phyloP scores from a whole-genome alignment of 129 eudicot genomes.

The Oenanthe sinensis region DNA sequence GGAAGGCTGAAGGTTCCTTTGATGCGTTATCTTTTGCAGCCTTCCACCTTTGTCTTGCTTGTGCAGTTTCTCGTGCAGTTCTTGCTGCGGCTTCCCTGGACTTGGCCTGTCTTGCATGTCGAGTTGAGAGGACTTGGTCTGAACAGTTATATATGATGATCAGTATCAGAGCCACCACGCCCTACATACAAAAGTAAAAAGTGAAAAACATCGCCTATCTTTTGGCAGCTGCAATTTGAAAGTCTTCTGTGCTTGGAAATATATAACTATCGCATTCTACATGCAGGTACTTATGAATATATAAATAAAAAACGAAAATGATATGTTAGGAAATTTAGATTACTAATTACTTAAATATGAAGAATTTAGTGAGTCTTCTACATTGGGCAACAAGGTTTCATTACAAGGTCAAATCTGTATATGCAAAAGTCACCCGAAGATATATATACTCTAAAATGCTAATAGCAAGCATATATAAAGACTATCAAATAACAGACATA shows the following conservation, averaged over 20 bases:
- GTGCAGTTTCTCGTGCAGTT: constrained; percentile 76
- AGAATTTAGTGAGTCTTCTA: neutral
- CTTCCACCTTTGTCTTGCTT: constrained; percentile 79
- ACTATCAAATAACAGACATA: neutral
- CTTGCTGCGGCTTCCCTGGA: constrained; percentile 88
- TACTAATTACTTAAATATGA: neutral
- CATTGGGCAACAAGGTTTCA: neutral
- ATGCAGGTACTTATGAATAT: neutral
- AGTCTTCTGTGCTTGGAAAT: neutral
- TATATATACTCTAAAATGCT: neutral
- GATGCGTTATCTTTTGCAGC: constrained; percentile 57
- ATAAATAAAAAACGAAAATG: too few relatives aligned
- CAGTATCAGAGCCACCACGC: constrained; percentile 52
- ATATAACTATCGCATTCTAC: neutral
- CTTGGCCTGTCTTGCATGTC: constrained; percentile 64
- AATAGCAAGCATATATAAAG: neutral
- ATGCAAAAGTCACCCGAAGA: neutral
- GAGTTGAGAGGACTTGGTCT: constrained; percentile 82
- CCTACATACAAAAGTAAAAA: constrained; percentile 35
- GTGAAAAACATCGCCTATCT: neutral
- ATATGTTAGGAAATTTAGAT: neutral
- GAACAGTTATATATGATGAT: constrained; percentile 79
- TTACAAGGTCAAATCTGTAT: neutral
- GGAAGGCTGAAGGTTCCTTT: constrained; percentile 56
- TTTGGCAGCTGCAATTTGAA: neutral